A percentile compares a stretch with the other conserved stretches of the same genome.
Conservation (phyloP, 805 yeast species). For the Pichia sporocuriosa region DNA sequence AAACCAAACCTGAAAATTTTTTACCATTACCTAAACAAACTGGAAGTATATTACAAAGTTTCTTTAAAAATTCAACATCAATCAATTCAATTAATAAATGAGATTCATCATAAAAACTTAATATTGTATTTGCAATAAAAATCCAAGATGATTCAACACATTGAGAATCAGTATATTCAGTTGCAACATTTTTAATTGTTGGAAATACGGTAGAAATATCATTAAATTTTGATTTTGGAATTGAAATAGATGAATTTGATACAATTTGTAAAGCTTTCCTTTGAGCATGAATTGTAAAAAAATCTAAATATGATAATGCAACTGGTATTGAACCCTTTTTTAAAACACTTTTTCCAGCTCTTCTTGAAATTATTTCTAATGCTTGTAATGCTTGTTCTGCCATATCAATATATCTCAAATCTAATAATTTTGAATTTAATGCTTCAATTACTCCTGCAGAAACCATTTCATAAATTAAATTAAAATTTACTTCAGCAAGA, state of each 20-base stretch:
- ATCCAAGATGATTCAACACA: conserved; percentile 62
- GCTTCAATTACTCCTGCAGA: conserved; percentile 59
- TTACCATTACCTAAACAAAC: conserved; percentile 24
- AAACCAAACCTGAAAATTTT: conserved; percentile 21
- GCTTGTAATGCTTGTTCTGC: conserved; percentile 88
- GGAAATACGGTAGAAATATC: conserved; percentile 53
- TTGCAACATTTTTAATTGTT: conserved; percentile 48
- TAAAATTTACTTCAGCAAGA: conserved; percentile 65
- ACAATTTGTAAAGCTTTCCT: conserved; percentile 69
- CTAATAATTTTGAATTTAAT: conserved; percentile 58
- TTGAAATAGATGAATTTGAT: conserved; percentile 56
- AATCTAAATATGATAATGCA: conserved; percentile 71
- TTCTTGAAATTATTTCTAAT: conserved; percentile 57
- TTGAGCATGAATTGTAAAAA: conserved; percentile 85
- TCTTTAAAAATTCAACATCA: conserved; percentile 29
- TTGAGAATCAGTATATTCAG: conserved; percentile 48
- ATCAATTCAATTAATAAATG: conserved; percentile 40
- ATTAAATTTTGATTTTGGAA: conserved; percentile 38
- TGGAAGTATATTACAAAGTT: conserved; percentile 25
- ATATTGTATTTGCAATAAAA: conserved; percentile 52
- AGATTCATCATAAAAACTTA: conserved; percentile 40
- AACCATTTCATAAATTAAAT: conserved; percentile 56
- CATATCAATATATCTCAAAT: conserved; percentile 77
- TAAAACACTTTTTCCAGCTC: conserved; percentile 45
- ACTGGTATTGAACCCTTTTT: conserved; percentile 56